Evolutionary conservation across 176 grass and related monocot genomes (phyloP).

Genomic region (Puccinellia tenuiflora): DNA sequence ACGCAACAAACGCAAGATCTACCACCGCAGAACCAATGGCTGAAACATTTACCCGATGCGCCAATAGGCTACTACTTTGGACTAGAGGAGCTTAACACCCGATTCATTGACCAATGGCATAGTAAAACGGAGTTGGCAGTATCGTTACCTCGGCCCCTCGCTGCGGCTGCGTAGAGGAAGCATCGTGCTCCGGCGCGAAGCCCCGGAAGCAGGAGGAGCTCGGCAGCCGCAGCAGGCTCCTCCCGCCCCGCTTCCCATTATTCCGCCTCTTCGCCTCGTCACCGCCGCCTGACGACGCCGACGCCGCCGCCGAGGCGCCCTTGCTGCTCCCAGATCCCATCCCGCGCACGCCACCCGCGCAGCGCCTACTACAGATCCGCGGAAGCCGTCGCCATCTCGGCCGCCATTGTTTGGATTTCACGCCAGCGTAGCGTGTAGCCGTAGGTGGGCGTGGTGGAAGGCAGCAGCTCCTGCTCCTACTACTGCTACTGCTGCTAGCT

Average conservation of each 20-base stretch:
- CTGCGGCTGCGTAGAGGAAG: neutral
- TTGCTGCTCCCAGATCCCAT: constrained; percentile 94
- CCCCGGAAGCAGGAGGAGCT: constrained; percentile 78
- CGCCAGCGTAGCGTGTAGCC: too few species aligned
- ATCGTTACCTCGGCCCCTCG: constrained; percentile 16
- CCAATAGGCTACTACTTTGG: neutral
- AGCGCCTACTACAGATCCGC: constrained; percentile 36
- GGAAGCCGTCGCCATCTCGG: neutral
- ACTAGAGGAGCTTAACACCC: neutral
- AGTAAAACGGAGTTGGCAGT: too few species aligned
- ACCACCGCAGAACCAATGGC: neutral
- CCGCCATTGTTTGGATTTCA: constrained; percentile 27
- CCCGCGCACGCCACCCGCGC: neutral
- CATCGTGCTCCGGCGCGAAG: constrained; percentile 11
- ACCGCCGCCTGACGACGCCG: neutral
- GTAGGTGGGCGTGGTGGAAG: neutral
- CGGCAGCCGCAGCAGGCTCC: constrained; percentile 35
- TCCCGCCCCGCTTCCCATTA: constrained; percentile 28
- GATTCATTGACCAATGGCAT: neutral
- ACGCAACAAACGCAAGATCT: constrained; percentile 15
- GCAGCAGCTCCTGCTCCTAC: constrained; percentile 1
- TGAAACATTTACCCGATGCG: neutral
- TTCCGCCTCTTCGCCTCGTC: constrained; percentile 14
- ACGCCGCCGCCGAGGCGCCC: constrained; percentile 26
- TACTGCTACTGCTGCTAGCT: neutral